A percentile compares a stretch with the other conserved stretches of the same genome.
phyloP scores from a whole-genome alignment of 2,329 filamentous ascomycete species.

The Coniochaeta ligniaria region DNA sequence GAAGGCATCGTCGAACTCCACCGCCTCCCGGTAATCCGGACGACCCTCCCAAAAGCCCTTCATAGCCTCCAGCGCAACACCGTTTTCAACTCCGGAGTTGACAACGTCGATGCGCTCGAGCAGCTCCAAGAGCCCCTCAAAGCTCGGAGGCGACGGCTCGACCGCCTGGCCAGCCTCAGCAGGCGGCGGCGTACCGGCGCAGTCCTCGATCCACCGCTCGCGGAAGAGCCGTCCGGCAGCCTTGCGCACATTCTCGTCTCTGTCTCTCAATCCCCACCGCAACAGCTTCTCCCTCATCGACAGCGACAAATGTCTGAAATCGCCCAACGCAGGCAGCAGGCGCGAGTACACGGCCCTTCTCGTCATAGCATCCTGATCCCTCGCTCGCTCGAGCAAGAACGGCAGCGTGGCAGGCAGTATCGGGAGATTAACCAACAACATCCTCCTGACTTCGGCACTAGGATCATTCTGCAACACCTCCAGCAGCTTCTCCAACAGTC shows the following conservation, averaged over 20 bases:
- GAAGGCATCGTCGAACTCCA: conserved; percentile 66
- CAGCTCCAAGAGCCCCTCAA: conserved; percentile 82
- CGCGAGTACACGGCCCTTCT: conserved; percentile 80
- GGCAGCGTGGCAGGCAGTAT: conserved; percentile 76
- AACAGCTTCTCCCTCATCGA: conserved; percentile 94
- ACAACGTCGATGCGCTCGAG: conserved; percentile 91
- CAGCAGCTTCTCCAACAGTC: conserved; percentile 74
- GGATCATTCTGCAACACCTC: conserved; percentile 90
- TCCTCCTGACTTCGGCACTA: conserved; percentile 84
- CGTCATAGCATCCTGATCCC: conserved; percentile 81
- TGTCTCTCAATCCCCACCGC: conserved; percentile 87
- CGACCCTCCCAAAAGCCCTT: conserved; percentile 92
- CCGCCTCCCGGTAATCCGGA: conserved; percentile 69
- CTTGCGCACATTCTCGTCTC: conserved; percentile 90
- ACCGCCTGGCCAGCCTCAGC: conserved; percentile 48
- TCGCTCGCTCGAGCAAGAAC: conserved; percentile 81
- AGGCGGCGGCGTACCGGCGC: conserved; percentile 60
- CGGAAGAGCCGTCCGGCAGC: conserved; percentile 84
- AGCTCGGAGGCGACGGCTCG: conserved; percentile 56
- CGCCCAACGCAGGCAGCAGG: conserved; percentile 79
- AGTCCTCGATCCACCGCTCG: conserved; percentile 97
- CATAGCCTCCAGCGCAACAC: conserved; percentile 91
- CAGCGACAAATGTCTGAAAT: conserved; percentile 88
- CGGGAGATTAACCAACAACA: conserved; percentile 84
- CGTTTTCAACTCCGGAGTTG: conserved; percentile 82